phyloP scores from a whole-genome alignment of 805 yeast species.

The Ascoidea rubescens region DNA sequence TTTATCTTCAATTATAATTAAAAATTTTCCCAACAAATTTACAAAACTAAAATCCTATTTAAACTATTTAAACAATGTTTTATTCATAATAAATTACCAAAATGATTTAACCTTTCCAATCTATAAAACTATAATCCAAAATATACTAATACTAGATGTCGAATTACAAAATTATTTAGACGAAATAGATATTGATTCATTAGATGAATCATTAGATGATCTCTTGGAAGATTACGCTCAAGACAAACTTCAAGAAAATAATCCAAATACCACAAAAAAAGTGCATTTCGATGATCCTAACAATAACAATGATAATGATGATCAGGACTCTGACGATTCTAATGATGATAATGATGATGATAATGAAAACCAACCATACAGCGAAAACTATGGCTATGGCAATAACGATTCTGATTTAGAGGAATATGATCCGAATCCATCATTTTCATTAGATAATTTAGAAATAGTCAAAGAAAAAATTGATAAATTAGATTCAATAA shows the following conservation, averaged over 20 bases:
- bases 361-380: slow-evolving; percentile 19
- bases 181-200: slow-evolving; percentile 53
- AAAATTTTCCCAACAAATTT: slow-evolving; percentile 70
- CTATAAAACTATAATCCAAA: slow-evolving; percentile 74
- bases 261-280: slow-evolving; percentile 5
- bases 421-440: slow-evolving; percentile 25
- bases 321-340: slow-evolving; percentile 19
- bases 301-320: slow-evolving; percentile 17
- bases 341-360: slow-evolving; percentile 20
- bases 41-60: slow-evolving; percentile 37
- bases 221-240: slow-evolving; percentile 20
- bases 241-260: slow-evolving; percentile 18
- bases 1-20: slow-evolving; percentile 42
- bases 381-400: slow-evolving; percentile 17
- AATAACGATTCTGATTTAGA: slow-evolving; percentile 18
- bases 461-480: slow-evolving; percentile 38
- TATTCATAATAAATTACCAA: slow-evolving; percentile 51
- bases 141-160: slow-evolving; percentile 76
- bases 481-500: slow-evolving; percentile 57
- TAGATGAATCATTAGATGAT: slow-evolving; percentile 24
- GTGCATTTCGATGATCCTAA: slow-evolving; percentile 16
- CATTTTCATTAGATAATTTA: slow-evolving; percentile 31
- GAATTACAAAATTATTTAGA: slow-evolving; percentile 83
- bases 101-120: slow-evolving; percentile 58
- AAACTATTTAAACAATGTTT: slow-evolving; percentile 52